Percentiles rank a stretch among this genome's conserved stretches.
Evolutionary conservation across 805 yeast species (phyloP).

Genomic region (Candida awuae): DNA sequence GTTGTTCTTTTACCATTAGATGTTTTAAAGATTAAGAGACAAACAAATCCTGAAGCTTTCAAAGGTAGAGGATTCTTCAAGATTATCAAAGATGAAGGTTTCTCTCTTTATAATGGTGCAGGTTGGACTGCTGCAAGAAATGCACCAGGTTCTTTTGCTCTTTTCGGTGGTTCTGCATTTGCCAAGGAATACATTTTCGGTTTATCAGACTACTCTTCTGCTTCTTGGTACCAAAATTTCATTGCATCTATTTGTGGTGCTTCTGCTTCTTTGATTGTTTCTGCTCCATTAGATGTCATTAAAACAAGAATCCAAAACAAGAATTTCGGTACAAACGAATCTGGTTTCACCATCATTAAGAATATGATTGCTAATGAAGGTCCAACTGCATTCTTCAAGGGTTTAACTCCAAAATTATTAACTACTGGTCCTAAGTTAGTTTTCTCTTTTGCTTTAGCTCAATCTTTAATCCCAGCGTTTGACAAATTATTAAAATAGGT

Average conservation of each 20-base stretch:
- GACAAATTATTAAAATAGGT: constrained; percentile 49
- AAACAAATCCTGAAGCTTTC: constrained; percentile 99
- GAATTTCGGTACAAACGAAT: constrained; percentile 91
- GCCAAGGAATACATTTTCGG: constrained; percentile 95
- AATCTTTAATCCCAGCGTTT: constrained; percentile 91
- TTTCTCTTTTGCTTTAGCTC: constrained; percentile 96
- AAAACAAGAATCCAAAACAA: constrained; percentile 97
- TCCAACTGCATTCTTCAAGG: constrained; percentile 83
- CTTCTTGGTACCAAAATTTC: constrained; percentile 94
- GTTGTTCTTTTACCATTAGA: constrained; percentile 91
- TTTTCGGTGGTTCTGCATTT: constrained; percentile 97
- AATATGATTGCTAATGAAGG: constrained; percentile 94
- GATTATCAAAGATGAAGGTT: constrained; percentile 84
- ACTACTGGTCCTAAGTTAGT: constrained; percentile 98
- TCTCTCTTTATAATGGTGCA: constrained; percentile 94
- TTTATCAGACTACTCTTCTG: constrained; percentile 75
- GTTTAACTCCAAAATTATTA: constrained; percentile 89
- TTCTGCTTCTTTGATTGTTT: constrained; percentile 88
- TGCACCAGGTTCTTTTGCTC: constrained; percentile 97
- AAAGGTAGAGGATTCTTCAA: constrained; percentile 92
- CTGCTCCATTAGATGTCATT: constrained; percentile 96
- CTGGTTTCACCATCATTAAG: constrained; percentile 86
- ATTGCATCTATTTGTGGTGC: constrained; percentile 95
- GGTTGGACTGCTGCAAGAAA: constrained; percentile 99
- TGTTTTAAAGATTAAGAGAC: constrained; percentile 95